Evolutionary conservation across 164 flowering plant genomes (phyloP).

Genomic region (Umbilicus rupestris): DNA sequence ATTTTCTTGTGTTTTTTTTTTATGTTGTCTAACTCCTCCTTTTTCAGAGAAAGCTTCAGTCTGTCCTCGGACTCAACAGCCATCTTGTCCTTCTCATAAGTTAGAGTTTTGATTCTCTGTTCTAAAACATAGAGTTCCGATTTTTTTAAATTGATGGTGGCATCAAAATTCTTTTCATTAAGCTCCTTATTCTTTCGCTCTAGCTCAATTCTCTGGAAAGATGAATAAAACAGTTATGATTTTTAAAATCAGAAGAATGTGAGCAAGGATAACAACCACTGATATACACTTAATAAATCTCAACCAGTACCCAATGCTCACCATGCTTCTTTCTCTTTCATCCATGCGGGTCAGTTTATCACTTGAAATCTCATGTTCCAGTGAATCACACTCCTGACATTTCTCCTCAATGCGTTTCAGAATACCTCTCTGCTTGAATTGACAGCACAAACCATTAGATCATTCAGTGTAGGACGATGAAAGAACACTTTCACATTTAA

Average conservation of each 20-base stretch:
- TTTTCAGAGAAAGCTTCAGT: constrained; percentile 57
- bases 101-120: constrained; percentile 46
- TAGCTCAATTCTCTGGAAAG: constrained; percentile 53
- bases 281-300: background rate
- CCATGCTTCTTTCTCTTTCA: constrained; percentile 73
- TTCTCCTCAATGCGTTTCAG: constrained; percentile 47
- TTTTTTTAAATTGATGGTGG: constrained; percentile 35
- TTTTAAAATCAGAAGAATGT: background rate
- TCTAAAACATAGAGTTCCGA: constrained; percentile 39
- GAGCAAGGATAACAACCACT: background rate
- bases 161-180: constrained; percentile 58
- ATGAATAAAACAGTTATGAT: constrained; percentile 3
- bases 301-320: constrained; percentile 17
- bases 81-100: constrained; percentile 60
- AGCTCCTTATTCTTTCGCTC: constrained; percentile 60
- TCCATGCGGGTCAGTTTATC: constrained; percentile 52
- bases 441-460: background rate
- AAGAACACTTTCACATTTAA: background rate
- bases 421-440: constrained; percentile 38
- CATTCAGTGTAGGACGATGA: background rate
- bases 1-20: constrained; percentile 67
- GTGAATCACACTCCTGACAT: constrained; percentile 49
- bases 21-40: constrained; percentile 54
- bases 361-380: constrained; percentile 51
- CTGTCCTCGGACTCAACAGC: constrained; percentile 71